phyloP scores from a whole-genome alignment of 768 basidiomycete genomes.

The Mycena sanguinolenta region DNA sequence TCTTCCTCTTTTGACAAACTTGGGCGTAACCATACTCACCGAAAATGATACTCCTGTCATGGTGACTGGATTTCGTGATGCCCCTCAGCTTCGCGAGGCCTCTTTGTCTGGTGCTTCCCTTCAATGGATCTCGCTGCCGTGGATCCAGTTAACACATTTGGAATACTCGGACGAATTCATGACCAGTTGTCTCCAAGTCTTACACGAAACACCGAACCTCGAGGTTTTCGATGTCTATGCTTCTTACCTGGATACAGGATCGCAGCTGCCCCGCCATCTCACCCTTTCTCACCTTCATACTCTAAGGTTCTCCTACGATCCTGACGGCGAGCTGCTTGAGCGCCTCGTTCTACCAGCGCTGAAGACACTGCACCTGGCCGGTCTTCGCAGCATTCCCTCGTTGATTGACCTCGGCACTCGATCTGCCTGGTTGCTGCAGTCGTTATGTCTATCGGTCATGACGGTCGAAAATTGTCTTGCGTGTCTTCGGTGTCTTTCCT shows the following conservation, averaged over 20 bases:
- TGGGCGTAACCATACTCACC: not conserved
- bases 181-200: not conserved
- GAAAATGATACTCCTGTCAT: not conserved
- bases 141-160: constrained; percentile 22
- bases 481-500: constrained; percentile 6
- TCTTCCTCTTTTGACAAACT: constrained; percentile 4
- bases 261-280: not conserved
- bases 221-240: constrained; percentile 1
- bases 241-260: too few relatives aligned
- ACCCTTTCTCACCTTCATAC: constrained; percentile 12
- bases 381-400: not conserved
- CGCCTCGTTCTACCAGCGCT: constrained; percentile 16
- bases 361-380: not conserved
- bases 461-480: too few relatives aligned
- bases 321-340: not conserved
- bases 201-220: constrained; percentile 8
- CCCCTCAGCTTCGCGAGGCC: too few relatives aligned
- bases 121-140: constrained; percentile 13
- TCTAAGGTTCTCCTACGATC: not conserved
- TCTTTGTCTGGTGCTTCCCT: not conserved
- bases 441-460: not conserved
- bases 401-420: not conserved
- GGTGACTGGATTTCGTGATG: constrained; percentile 8
- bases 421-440: constrained; percentile 1
- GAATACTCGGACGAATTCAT: not conserved